Evolutionary conservation across 1,284 basidiomycete genomes (phyloP).

Genomic region (Trametes sp.): DNA sequence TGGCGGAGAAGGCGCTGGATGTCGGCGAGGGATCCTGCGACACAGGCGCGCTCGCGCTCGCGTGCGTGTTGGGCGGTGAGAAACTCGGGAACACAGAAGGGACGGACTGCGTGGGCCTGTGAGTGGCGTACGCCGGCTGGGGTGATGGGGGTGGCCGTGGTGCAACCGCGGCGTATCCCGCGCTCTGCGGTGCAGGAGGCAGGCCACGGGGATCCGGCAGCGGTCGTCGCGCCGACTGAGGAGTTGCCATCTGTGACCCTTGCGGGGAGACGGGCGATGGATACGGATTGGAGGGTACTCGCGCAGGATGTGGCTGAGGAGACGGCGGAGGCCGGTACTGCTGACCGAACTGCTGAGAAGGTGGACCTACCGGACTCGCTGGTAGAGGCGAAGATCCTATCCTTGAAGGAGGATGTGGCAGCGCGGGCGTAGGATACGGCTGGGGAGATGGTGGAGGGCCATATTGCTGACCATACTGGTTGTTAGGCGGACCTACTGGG

Average conservation of each 20-base stretch:
- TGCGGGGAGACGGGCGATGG: conserved; percentile 32
- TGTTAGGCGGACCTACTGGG: conserved; percentile 14
- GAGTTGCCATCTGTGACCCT: conserved; percentile 18
- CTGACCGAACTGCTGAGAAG: conserved; percentile 18
- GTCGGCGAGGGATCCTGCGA: conserved; percentile 10
- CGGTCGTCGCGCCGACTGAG: conserved; percentile 30
- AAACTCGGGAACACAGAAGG: conserved; percentile 17
- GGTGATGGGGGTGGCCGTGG: conserved; percentile 22
- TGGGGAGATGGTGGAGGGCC: conserved; percentile 23
- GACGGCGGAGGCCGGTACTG: conserved; percentile 17
- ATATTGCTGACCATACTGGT: conserved; percentile 14
- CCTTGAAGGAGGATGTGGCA: conserved; percentile 20
- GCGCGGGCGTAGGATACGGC: conserved; percentile 10
- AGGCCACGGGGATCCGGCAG: conserved; percentile 33
- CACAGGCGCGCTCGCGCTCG: conserved; percentile 11
- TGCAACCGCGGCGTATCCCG: neutral
- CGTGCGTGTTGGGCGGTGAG: conserved; percentile 1
- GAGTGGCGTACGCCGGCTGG: conserved; percentile 21
- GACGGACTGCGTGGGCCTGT: conserved; percentile 31
- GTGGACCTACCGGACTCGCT: conserved; percentile 5
- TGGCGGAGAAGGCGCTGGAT: conserved; percentile 19
- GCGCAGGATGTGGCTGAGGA: conserved; percentile 20
- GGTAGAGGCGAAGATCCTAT: conserved; percentile 17
- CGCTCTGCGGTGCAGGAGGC: conserved; percentile 17
- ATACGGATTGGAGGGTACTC: conserved; percentile 21